Evolutionary conservation across 257 asterid species (phyloP).

Genomic region (Solanum ossicruentum): DNA sequence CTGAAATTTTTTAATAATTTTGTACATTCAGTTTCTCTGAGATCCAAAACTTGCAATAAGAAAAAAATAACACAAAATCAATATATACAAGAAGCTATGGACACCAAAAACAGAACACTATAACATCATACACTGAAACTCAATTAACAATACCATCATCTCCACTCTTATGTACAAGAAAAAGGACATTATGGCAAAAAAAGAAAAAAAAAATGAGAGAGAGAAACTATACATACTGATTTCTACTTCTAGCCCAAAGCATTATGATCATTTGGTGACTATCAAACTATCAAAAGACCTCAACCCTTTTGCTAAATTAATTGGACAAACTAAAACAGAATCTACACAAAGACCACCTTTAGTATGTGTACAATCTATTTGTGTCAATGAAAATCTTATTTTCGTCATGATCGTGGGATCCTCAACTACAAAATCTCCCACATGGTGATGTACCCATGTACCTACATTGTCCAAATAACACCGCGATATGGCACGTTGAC

Average conservation of each 20-base stretch:
- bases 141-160: neutral
- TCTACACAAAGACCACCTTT: constrained; percentile 82
- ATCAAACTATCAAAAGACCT: neutral
- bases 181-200: neutral
- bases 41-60: neutral
- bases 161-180: neutral
- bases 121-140: neutral
- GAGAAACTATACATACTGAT: neutral
- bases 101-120: neutral
- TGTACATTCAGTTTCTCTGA: neutral
- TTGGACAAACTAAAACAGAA: constrained; percentile 57
- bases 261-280: neutral
- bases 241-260: neutral
- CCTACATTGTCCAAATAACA: constrained; percentile 41
- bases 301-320: constrained; percentile 26
- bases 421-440: constrained; percentile 55
- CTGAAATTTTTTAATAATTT: neutral
- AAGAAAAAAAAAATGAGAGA: too few species aligned
- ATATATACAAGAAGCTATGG: neutral
- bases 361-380: constrained; percentile 83
- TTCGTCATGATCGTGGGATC: constrained; percentile 23
- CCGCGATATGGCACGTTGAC: constrained; percentile 29
- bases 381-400: constrained; percentile 49
- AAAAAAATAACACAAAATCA: neutral
- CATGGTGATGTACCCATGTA: constrained; percentile 58